Base-by-base conservation (phyloP, 2,329 filamentous ascomycete species). In the Botrytis byssoidea region DNA sequence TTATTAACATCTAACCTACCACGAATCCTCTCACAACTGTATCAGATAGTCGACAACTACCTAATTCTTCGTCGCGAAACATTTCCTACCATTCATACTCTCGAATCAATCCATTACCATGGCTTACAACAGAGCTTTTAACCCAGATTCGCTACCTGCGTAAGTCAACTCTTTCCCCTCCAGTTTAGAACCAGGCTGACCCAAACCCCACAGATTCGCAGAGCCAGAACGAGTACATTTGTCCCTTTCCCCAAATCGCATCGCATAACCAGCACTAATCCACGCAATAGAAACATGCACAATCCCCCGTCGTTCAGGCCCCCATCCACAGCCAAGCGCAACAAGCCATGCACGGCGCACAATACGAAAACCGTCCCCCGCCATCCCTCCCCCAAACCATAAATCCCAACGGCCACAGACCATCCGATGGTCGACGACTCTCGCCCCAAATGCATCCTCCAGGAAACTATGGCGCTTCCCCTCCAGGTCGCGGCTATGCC, bases 141-240 rank as follows among this genome's bases (percentile, higher is more conserved):
- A 99, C 83, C 95, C 95, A 48, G 95, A 99, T 86, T 93, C 94
- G 82, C 90, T 99, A 77, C 95, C 95, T 81, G 94, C 94, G 92
- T 96, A 87, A 85, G 91, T 84, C 71, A 61, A 66, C 22, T 60
- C 55, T 64, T 59, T 73, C 46, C 35, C 74, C 75, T 55, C 46
- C 16, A 48, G 70, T 22, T 32, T 55, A 70, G 63, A 72, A 66
- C 73, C 64, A 46, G 75, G 71, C 74, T 77, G 72, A 75, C 57
- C 64, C 35, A 14, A 40, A n/a, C 73, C 70, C 74, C 65, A 70
- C 77, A 87, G 86, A 77, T 88, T 88, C 78, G 85, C 86, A 76
- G 85, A 87, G 78, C 86, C 86, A 67, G 86, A 88, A 75, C 77
- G 80, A 74, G 80, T 81, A 79, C 79, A 78, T 82, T 40, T 57